Conservation (phyloP, 805 yeast genomes). For the Suhomyces kilbournensis region DNA sequence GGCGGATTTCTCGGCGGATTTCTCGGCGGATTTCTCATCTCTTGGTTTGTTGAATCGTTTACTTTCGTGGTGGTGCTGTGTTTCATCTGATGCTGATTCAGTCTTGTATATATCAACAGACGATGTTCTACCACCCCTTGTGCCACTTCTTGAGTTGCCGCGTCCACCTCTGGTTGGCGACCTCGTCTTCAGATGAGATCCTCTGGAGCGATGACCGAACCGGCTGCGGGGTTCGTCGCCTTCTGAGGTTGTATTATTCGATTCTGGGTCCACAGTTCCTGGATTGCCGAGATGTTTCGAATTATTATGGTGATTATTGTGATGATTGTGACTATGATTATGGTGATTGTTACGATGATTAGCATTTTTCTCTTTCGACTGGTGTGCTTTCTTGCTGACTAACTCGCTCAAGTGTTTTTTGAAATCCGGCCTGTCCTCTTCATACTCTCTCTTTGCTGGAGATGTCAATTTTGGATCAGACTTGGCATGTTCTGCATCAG, state of each 20-base stretch:
- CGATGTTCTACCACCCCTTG: background rate
- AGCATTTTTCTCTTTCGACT: constrained; percentile 13
- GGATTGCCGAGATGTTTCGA: background rate
- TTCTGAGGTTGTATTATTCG: background rate
- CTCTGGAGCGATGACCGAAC: background rate
- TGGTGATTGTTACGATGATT: background rate
- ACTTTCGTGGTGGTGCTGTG: background rate
- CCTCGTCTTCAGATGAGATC: background rate
- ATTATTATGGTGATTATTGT: background rate
- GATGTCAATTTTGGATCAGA: background rate
- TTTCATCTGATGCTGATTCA: background rate
- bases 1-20: background rate
- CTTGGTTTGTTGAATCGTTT: background rate
- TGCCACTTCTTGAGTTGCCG: background rate
- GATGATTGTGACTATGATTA: background rate
- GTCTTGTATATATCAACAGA: background rate
- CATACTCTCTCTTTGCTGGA: background rate
- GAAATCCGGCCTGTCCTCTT: constrained; percentile 30
- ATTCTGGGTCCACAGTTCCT: background rate
- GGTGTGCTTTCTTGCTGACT: constrained; percentile 14
- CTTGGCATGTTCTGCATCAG: background rate
- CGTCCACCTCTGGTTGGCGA: background rate
- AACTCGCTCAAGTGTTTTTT: constrained; percentile 30
- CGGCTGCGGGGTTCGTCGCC: background rate
- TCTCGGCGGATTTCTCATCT: background rate